Evolutionary conservation across 768 basidiomycete genomes (phyloP), one percentile per base, ranked within the genome.

Genomic region (Sarcodon aspratus): DNA sequence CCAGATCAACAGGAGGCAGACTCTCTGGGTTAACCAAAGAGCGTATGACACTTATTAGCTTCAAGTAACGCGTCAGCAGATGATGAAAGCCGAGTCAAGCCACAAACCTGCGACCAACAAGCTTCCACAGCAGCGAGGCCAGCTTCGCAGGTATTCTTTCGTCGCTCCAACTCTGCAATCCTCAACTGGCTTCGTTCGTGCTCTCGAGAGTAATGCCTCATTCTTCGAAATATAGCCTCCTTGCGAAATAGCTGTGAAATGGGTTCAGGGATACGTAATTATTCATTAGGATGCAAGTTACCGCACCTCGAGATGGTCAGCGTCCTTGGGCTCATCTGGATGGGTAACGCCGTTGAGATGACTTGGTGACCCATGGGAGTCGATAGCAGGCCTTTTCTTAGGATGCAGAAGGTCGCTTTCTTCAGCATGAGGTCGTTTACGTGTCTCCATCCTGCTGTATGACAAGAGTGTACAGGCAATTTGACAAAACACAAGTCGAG

Each of bases 141-240:
- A 9, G 60, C 61, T 42, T 60, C 59, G 46, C 60, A 61, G 12
- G 56, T 57, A 45, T 50, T 48, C 37, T 55, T 49, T 15, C 56
- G 53, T 33, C 57, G 59, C 50, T 63, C 61, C 15, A 63, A 40
- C 15, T 63, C 61, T 48, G 54, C 57, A 9, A 61, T 58, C 12
- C 54, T 58, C 11, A 53, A 51, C 46, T 57, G 54, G 36, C 53
- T 61, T 47, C 58, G 53, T 48, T 63, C 60, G 42, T 59, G 55
- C 53, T 61, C 61, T n/a, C 61, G 49, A n/a, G 60, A 57, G 35
- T 63, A 63, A 35, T 63, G 52, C 53, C 57, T 61, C 61, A 63
- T 63, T 18, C 60, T 52, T 44, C 61, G 51, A 44, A 54, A 63
- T 12, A 63, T 61, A n/a, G 61, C 61, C 42, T 63, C 61, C 48